Conservation (phyloP, 2,329 filamentous ascomycete genomes). For the Fusarium equiseti region DNA sequence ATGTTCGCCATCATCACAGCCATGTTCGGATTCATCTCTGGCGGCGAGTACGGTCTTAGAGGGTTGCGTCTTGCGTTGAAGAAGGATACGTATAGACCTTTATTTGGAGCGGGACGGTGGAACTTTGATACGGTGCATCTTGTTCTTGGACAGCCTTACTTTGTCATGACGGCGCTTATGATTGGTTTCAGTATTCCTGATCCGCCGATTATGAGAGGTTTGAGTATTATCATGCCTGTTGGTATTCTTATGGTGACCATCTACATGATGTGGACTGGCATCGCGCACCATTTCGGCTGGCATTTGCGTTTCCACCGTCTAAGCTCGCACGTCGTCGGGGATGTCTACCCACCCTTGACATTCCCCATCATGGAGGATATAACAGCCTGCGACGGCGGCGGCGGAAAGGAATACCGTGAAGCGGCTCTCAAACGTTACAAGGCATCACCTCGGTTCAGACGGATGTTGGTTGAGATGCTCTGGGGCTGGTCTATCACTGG, state of each 20-base stretch:
- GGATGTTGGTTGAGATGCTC: conserved; percentile 31
- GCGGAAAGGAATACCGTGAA: conserved; percentile 22
- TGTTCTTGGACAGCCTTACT: conserved; percentile 25
- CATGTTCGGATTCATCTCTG: conserved; percentile 61
- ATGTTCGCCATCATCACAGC: conserved; percentile 61
- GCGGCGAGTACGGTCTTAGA: conserved; percentile 56
- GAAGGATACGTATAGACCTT: conserved; percentile 16
- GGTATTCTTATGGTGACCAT: conserved; percentile 32
- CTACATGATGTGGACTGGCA: conserved; percentile 35
- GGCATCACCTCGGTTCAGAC: conserved; percentile 24
- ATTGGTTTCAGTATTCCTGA: conserved; percentile 36
- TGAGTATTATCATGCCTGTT: conserved; percentile 36
- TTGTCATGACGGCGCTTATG: conserved; percentile 38
- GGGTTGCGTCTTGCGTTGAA: conserved; percentile 22
- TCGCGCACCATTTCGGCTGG: conserved; percentile 27
- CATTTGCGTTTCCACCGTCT: conserved; percentile 17
- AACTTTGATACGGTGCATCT: conserved; percentile 32
- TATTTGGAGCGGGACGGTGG: conserved; percentile 24
- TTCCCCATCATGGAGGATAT: conserved; percentile 36
- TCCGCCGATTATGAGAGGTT: conserved; percentile 29
- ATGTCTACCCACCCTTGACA: conserved; percentile 21
- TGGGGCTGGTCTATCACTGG: conserved; percentile 26
- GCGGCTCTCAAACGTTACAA: conserved; percentile 27
- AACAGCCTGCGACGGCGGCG: conserved; percentile 29
- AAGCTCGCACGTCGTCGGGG: conserved; percentile 22